Evolutionary conservation across 2,329 filamentous ascomycete species (phyloP), one percentile per base, ranked within the genome.

Genomic region (Pezicula rhizophila): DNA sequence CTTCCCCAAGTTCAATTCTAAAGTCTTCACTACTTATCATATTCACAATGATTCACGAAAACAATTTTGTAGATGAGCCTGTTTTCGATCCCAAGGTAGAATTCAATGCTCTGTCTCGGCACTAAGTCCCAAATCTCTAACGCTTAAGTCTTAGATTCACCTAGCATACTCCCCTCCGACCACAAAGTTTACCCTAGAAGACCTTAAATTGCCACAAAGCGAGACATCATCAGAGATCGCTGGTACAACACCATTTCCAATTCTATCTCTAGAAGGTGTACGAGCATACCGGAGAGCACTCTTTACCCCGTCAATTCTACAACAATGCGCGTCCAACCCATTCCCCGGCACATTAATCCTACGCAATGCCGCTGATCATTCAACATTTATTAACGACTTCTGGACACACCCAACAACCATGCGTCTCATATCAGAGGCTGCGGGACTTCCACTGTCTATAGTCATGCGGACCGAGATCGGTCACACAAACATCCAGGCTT

Each of bases 381-480:
- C 58, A 11, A 53, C 44, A 2, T 61, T 61, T 33, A 52, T 61
- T 40, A 40, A 49, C 4, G 58, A 59, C 20, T 55, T 61, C 23
- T 61, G 59, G 59, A 57, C 56, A 1, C 56, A 60, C 38, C 56
- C 58, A 2, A 53, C 54, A 11, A 60, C 56, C 20, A 54, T 55
- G 46, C 50, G 43, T 2, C 52, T 60, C 20, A 52, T 61, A 8
- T 60, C 58, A 5, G 58, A 60, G 2, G 57, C 52, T 12, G 45
- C 44, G 4, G 58, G 54, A n/a, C 48, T 60, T 14, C 54, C 56
- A 35, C 43, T 61, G 31, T 49, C 51, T 14, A 47, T 60, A 10
- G 44, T 60, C 20, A 60, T 61, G 59, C 51, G 51, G 2, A 60
- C 53, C 1, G 59, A 61, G 26, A 60, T 61, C 37, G 58, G 57